These are phyloP conservation scores for Colletotrichum eleusines DNA, from an alignment of 2,329 filamentous ascomycete species.

Conservation along the genomic window DNA sequence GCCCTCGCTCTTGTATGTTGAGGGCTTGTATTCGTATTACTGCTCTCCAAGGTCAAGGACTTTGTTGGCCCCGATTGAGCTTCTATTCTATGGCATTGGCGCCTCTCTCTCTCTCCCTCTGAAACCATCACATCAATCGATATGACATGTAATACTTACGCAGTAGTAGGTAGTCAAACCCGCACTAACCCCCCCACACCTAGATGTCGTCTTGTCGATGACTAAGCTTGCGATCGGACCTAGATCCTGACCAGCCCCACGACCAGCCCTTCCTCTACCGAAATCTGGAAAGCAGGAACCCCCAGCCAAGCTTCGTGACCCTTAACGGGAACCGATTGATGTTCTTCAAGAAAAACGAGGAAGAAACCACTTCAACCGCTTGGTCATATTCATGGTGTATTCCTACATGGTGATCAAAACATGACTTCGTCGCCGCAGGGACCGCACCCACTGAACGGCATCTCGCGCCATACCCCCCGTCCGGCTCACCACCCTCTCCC, in stretches of 20 bases:
- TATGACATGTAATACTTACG: not conserved
- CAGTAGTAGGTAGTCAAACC: no score
- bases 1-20: not conserved
- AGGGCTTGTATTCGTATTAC: not conserved
- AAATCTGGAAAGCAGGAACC: conserved; percentile 18
- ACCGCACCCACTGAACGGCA: not conserved
- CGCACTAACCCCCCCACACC: not conserved
- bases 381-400: not conserved
- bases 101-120: not conserved
- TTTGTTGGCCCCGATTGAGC: not conserved
- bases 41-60: no score
- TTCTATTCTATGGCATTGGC: not conserved
- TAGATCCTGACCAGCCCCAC: conserved; percentile 34
- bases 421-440: conserved; percentile 36
- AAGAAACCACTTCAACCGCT: not conserved
- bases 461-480: not conserved
- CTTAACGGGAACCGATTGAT: conserved; percentile 14
- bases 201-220: not conserved
- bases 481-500: not conserved
- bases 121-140: not conserved
- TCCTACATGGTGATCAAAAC: not conserved
- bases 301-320: conserved; percentile 19
- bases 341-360: not conserved
- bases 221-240: conserved; percentile 17
- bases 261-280: conserved; percentile 25